These are phyloP conservation scores for Rhododendron ovatum DNA, from an alignment of 148 eudicot species.

Conservation along the genomic window DNA sequence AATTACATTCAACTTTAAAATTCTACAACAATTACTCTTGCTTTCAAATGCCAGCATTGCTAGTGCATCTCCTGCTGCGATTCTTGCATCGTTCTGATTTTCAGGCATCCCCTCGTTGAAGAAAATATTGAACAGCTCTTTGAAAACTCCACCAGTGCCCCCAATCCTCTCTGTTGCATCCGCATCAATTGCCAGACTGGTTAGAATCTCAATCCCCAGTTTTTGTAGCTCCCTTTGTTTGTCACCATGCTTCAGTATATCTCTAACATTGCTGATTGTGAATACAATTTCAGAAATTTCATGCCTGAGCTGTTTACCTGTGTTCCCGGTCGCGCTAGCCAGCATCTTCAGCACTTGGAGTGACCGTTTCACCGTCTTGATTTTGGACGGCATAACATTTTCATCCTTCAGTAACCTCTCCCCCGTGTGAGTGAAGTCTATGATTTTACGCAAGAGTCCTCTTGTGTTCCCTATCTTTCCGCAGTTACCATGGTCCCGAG, in stretches of 20 bases:
- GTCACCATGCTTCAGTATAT: conserved; percentile 60
- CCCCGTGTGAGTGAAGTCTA: conserved; percentile 58
- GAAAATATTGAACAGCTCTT: conserved; percentile 61
- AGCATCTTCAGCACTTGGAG: conserved; percentile 71
- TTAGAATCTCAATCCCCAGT: conserved; percentile 74
- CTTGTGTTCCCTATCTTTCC: conserved; percentile 75
- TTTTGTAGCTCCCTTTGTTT: conserved; percentile 54
- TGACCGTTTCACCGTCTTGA: conserved; percentile 56
- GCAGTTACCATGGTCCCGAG: conserved; percentile 72
- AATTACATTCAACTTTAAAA: conserved; percentile 37
- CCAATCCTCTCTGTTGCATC: conserved; percentile 85
- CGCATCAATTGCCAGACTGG: conserved; percentile 69
- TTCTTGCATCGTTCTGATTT: conserved; percentile 37
- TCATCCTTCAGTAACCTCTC: conserved; percentile 49
- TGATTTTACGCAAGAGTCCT: conserved; percentile 57
- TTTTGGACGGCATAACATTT: conserved; percentile 38
- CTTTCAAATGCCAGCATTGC: conserved; percentile 80
- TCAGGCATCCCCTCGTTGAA: conserved; percentile 31
- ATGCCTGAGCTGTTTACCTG: conserved; percentile 69
- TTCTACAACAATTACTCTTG: conserved; percentile 40
- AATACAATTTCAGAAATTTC: conserved; percentile 83
- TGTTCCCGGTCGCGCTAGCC: conserved; percentile 62
- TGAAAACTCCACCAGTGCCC: conserved; percentile 75
- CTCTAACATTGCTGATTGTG: conserved; percentile 76
- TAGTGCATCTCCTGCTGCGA: conserved; percentile 78